phyloP scores from a whole-genome alignment of 768 basidiomycete species.

The Rhodotorula diobovata region DNA sequence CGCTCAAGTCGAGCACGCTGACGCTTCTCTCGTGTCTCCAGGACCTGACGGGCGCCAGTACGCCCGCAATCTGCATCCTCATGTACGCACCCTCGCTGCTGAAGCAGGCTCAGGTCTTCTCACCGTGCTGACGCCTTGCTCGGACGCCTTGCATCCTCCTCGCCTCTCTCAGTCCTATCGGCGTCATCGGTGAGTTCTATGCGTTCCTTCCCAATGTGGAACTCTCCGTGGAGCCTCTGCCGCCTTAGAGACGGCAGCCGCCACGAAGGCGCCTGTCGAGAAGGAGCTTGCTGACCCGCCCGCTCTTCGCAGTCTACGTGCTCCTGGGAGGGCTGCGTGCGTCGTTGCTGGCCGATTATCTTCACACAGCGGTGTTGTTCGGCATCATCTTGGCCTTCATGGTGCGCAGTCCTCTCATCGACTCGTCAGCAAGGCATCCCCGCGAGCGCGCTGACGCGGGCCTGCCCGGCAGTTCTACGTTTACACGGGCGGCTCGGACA shows the following conservation, averaged over 20 bases:
- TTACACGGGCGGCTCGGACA: slow-evolving; percentile 67
- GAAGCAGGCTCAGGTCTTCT: neutral
- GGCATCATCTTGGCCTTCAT: slow-evolving; percentile 14
- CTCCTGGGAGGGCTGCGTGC: slow-evolving; percentile 11
- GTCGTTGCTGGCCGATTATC: slow-evolving; percentile 19
- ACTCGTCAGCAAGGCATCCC: neutral
- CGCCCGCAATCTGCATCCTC: neutral
- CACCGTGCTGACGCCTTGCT: neutral
- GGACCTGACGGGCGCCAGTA: slow-evolving; percentile 68
- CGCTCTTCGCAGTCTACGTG: slow-evolving; percentile 36
- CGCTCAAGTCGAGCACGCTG: neutral
- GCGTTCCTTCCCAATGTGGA: no score
- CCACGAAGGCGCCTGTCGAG: no score
- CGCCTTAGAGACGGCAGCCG: no score
- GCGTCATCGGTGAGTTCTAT: neutral
- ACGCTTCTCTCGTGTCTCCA: neutral
- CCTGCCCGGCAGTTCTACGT: slow-evolving; percentile 61
- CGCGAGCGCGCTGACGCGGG: slow-evolving; percentile 5
- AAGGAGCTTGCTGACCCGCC: no score
- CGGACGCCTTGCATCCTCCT: neutral
- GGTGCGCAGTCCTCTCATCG: neutral
- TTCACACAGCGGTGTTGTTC: slow-evolving; percentile 8
- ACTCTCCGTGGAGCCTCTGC: no score
- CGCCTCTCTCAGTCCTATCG: slow-evolving; percentile 5
- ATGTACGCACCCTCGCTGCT: no score